Conservation (phyloP, 805 yeast species). For the Sugiyamaella mastotermitis region DNA sequence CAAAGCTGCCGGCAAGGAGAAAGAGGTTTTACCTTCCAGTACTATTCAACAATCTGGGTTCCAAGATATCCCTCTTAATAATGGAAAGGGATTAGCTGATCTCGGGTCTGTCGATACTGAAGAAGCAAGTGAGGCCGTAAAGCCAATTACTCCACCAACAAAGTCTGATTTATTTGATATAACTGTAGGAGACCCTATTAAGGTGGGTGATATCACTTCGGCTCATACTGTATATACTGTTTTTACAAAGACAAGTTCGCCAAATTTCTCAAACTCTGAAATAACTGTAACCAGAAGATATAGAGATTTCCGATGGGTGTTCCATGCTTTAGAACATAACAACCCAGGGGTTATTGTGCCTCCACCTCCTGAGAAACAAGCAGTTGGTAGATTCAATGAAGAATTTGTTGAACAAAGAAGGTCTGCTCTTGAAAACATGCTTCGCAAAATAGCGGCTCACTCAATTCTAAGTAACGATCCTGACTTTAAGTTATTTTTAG, state of each 20-base stretch:
- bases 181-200: conserved; percentile 81
- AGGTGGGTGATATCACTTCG: conserved; percentile 83
- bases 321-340: conserved; percentile 75
- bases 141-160: conserved; percentile 4
- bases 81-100: too few relatives aligned
- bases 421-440: conserved; percentile 79
- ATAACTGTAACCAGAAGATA: conserved; percentile 74
- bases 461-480: conserved; percentile 57
- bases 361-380: conserved; percentile 94
- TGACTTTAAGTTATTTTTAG: conserved; percentile 73
- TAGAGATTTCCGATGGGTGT: conserved; percentile 90
- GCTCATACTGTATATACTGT: conserved; percentile 87
- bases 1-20: background rate
- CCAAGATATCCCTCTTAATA: conserved; percentile 13
- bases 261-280: conserved; percentile 33
- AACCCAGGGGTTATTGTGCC: conserved; percentile 91
- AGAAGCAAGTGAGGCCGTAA: background rate
- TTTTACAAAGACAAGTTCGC: conserved; percentile 49
- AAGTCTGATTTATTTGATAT: too few relatives aligned
- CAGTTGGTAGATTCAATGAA: conserved; percentile 85
- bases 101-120: too few relatives aligned
- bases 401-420: conserved; percentile 85
- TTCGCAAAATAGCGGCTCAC: conserved; percentile 58
- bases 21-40: too few relatives aligned
- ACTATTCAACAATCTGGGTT: conserved; percentile 1